Conservation (phyloP, 1,139 yeast genomes). For the Arxiozyma bovina region DNA sequence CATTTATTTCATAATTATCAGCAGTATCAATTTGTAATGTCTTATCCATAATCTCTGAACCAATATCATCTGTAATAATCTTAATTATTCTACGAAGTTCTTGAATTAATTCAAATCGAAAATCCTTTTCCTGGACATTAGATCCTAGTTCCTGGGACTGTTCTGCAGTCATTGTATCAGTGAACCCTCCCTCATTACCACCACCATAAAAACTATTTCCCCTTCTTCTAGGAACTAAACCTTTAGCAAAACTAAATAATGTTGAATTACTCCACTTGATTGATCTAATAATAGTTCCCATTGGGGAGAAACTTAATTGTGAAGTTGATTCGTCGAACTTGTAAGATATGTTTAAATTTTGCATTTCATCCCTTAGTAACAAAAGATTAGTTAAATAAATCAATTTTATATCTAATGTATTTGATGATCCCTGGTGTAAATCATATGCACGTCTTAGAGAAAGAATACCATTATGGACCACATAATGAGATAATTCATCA, state of each 20-base stretch:
- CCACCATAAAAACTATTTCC: not conserved
- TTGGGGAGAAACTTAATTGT: constrained; percentile 71
- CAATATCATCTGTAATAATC: constrained; percentile 44
- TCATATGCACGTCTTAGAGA: constrained; percentile 49
- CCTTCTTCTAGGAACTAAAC: constrained; percentile 5
- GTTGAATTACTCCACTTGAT: constrained; percentile 9
- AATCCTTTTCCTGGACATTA: constrained; percentile 54
- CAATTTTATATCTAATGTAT: constrained; percentile 49
- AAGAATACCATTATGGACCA: constrained; percentile 67
- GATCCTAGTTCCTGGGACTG: constrained; percentile 55
- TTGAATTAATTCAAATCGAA: constrained; percentile 64
- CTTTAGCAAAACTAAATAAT: constrained; percentile 10
- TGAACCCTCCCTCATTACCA: not conserved
- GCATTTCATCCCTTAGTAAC: constrained; percentile 59
- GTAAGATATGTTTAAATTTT: constrained; percentile 67
- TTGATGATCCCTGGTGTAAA: constrained; percentile 21
- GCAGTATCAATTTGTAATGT: constrained; percentile 13
- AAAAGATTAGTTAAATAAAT: constrained; percentile 67
- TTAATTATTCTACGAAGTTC: constrained; percentile 66
- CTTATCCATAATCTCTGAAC: constrained; percentile 31
- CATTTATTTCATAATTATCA: not conserved
- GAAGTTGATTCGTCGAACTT: constrained; percentile 47
- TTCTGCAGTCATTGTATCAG: constrained; percentile 8
- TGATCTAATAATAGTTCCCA: constrained; percentile 47
- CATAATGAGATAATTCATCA: constrained; percentile 82